Base-by-base conservation (phyloP, 2,329 filamentous ascomycete genomes). In the Microdochium nivale region DNA sequence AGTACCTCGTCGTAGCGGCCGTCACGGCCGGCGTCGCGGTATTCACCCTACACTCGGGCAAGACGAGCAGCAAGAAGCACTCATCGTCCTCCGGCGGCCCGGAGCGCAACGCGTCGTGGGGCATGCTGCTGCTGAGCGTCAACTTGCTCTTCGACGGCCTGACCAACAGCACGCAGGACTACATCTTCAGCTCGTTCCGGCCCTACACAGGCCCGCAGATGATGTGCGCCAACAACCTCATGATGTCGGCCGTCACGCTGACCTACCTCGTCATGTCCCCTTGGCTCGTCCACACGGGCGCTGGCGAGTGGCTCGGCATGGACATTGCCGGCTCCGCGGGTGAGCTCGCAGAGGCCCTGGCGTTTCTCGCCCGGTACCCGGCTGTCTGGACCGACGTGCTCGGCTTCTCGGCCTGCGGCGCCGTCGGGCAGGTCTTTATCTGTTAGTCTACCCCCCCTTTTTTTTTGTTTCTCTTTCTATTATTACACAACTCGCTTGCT, bases 211-310 rank as follows among this genome's bases (percentile, higher is more conserved):
- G 94, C 10, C 90, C 92, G 54, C 94, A 99, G 78, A 99, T 99
- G 94, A 99, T 99, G 94, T 95, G 91, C 66, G 91, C 92, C 37
- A 90, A 96, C 70, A 99, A 97, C 67, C 74, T 96, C 52, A 87
- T 97, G 69, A 86, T 82, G 60, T 92, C 90, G 3, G 64, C 83
- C 47, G 75, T 97, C 52, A 97, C 91, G 3, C 76, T 80, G 21
- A 64, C 72, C 0, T 97, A 95, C 63, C 81, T 99, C 46, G 57
- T 92, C 19, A 63, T 90, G 21, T 87, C 84, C 60, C 94, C 94
- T 0, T 89, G 86, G 72, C 69, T 96, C n/a, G 87, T 86, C 0
- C 74, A 78, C 52, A 90, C 83, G 1, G 77, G 77, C 7, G 54
- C 84, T 16, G 78, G 86, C 54, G 76, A 81, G 58, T 85, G 83